A percentile compares a stretch with the other conserved stretches of the same genome.
These are phyloP conservation scores for Sclerotinia glacialis DNA, from an alignment of 2,329 filamentous ascomycete species.

Conservation along the genomic window DNA sequence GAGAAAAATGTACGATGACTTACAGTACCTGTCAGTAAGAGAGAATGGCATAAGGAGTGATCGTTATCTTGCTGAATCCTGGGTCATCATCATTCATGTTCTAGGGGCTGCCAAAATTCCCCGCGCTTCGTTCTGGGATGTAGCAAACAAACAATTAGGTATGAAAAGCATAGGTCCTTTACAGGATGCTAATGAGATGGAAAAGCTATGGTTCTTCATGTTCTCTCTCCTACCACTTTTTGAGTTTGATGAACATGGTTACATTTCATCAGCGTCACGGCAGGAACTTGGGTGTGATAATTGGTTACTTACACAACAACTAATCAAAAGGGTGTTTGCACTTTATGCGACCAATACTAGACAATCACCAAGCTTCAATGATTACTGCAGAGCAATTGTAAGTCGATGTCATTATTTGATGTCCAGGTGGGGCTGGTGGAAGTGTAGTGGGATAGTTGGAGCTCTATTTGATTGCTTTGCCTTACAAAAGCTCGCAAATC, in stretches of 20 bases:
- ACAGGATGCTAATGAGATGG: slow-evolving; percentile 49
- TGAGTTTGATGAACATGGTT: slow-evolving; percentile 57
- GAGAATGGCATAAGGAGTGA: slow-evolving; percentile 53
- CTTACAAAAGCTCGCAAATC: slow-evolving; percentile 57
- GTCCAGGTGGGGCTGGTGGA: slow-evolving; percentile 64
- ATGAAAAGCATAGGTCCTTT: slow-evolving; percentile 40
- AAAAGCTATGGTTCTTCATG: slow-evolving; percentile 56
- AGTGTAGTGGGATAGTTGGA: slow-evolving; percentile 53
- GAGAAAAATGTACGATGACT: slow-evolving; percentile 47
- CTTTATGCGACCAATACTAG: slow-evolving; percentile 55
- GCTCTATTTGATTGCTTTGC: slow-evolving; percentile 68
- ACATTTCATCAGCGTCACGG: slow-evolving; percentile 45
- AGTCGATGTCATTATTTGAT: slow-evolving; percentile 62
- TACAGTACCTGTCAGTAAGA: slow-evolving; percentile 47
- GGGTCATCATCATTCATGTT: slow-evolving; percentile 57
- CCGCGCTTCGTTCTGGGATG: slow-evolving; percentile 59
- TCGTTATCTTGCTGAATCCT: slow-evolving; percentile 49
- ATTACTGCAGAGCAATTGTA: slow-evolving; percentile 59
- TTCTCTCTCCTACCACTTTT: slow-evolving; percentile 60
- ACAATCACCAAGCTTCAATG: slow-evolving; percentile 62
- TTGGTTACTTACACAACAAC: slow-evolving; percentile 57
- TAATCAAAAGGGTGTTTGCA: slow-evolving; percentile 56
- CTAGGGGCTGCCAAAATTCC: slow-evolving; percentile 51
- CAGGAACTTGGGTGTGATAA: slow-evolving; percentile 50
- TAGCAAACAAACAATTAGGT: slow-evolving; percentile 48